Evolutionary conservation across 31 red algal genomes (phyloP), one percentile per base, ranked within the genome.

Genomic region (Porphyra umbilicalis): DNA sequence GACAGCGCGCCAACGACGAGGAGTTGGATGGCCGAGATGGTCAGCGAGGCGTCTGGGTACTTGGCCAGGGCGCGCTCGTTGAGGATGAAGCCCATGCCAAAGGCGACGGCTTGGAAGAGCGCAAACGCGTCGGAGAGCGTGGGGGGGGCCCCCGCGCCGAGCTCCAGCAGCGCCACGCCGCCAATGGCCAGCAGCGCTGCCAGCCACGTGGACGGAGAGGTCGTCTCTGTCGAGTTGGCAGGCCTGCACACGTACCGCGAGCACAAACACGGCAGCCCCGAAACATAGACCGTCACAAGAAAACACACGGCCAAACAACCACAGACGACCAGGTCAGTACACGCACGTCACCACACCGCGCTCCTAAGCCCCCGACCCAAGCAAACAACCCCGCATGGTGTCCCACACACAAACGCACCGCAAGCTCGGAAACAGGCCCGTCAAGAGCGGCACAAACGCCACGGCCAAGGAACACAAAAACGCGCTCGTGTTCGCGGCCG

Each of bases 381-480:
- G n/a, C n/a, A n/a, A n/a, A n/a, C n/a, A n/a, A n/a, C n/a, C n/a
- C n/a, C n/a, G n/a, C n/a, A n/a, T n/a, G n/a, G n/a, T n/a, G n/a
- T n/a, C n/a, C n/a, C n/a, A n/a, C n/a, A n/a, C n/a, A n/a, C n/a
- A n/a, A n/a, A n/a, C 57, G 25, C 30, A 40, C 32, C 35, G 79
- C 36, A 37, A 81, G 30, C 76, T 71, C 33, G 57, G 57, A n/a
- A 39, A 39, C 25, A 79, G 16, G 25, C 10, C 35, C 42, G 35
- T 79, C 57, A 97, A 75, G 30, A 97, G 34, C 33, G 95, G 95
- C 18, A 97, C 95, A 34, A 89, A 34, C 38, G 93, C 44, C 33
- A 97, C 95, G 29, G 90, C 85, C 31, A 97, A 82, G n/a, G 90
- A 87, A 40, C 95, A 97, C 75, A 93, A 76, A 81, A 97, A 97